Conservation (phyloP, 139 green algal genomes). For the Tetradesmus lagerheimii region DNA sequence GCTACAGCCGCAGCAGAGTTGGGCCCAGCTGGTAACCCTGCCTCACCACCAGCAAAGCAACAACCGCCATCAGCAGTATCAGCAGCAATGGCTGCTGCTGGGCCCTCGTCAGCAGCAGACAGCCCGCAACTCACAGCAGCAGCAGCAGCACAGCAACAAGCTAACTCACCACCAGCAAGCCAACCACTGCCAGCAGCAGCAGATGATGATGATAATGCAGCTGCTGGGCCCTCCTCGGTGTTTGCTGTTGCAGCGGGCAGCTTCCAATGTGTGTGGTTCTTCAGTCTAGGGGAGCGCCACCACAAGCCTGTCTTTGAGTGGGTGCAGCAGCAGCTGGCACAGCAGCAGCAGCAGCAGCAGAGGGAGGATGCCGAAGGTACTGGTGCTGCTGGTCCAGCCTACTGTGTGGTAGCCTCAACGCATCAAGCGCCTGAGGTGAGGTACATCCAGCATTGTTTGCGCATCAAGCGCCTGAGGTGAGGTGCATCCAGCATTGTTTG, state of each 20-base stretch:
- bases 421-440: slow-evolving; percentile 25
- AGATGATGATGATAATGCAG: no score
- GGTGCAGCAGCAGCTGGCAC: slow-evolving; percentile 23
- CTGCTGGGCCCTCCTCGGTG: neutral
- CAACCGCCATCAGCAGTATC: no score
- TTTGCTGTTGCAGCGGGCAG: slow-evolving; percentile 47
- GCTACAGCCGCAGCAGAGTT: no score
- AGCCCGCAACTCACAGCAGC: no score
- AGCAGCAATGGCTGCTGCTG: no score
- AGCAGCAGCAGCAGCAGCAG: slow-evolving; percentile 24
- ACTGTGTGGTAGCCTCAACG: neutral
- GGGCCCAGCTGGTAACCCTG: no score
- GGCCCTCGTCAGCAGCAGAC: no score
- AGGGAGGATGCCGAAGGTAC: neutral
- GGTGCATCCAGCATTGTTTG: no score
- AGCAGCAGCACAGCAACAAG: neutral
- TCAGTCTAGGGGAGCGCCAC: slow-evolving; percentile 41
- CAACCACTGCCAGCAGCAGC: neutral
- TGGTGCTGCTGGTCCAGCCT: neutral
- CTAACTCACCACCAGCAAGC: neutral
- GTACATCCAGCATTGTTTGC: no score
- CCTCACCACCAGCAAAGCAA: no score
- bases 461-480: slow-evolving; percentile 22
- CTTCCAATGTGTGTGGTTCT: slow-evolving; percentile 56
- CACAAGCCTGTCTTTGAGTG: slow-evolving; percentile 38